phyloP scores from a whole-genome alignment of 2,329 filamentous ascomycete genomes.

The Colletotrichum magnum region DNA sequence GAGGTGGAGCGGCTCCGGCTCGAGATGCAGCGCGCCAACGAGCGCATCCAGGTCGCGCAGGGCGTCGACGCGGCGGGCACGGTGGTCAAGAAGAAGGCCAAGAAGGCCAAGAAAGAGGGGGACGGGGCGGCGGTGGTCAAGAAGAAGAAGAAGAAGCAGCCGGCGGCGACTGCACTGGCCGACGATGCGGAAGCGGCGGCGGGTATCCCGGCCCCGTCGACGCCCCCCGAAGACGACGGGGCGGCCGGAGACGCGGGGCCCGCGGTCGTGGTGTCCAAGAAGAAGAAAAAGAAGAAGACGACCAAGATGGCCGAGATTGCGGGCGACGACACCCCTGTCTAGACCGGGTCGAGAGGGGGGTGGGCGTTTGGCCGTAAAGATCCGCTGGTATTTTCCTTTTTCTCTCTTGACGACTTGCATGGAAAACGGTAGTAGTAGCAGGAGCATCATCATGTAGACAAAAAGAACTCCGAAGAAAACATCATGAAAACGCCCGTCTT shows the following conservation, averaged over 20 bases:
- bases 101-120: conserved; percentile 67
- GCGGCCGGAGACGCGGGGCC: conserved; percentile 10
- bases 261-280: conserved; percentile 52
- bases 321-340: conserved; percentile 23
- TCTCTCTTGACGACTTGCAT: not conserved
- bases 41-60: conserved; percentile 79
- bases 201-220: conserved; percentile 5
- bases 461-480: not conserved
- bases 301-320: conserved; percentile 40
- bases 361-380: no score
- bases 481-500: no score
- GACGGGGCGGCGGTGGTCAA: conserved; percentile 51
- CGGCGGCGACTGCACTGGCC: conserved; percentile 47
- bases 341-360: not conserved
- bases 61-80: conserved; percentile 77
- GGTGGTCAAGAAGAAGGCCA: conserved; percentile 78
- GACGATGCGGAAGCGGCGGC: conserved; percentile 26
- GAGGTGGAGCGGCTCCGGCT: conserved; percentile 89
- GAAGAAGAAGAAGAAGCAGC: conserved; percentile 65
- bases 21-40: conserved; percentile 89
- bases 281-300: conserved; percentile 57
- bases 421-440: not conserved
- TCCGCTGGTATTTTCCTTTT: not conserved
- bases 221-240: not conserved
- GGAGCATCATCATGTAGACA: conserved; percentile 16